A percentile compares a stretch with the other conserved stretches of the same genome.
Evolutionary conservation across 208 protist species (phyloP).

Genomic region (Acanthamoeba lenticulata): DNA sequence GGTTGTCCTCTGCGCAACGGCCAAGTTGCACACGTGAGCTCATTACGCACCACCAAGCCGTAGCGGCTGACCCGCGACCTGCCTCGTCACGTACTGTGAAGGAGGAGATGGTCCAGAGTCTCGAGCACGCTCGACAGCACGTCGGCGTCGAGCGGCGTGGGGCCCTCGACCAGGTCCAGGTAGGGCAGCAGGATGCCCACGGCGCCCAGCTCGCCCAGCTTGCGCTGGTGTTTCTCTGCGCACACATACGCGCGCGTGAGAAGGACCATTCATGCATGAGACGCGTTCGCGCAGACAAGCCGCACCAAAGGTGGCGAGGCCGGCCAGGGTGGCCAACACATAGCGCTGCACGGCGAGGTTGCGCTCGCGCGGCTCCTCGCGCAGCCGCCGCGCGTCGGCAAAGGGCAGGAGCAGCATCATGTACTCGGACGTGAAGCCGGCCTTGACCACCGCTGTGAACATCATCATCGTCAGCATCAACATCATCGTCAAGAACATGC

Average conservation of each 20-base stretch:
- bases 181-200: not conserved
- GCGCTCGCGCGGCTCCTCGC: not conserved
- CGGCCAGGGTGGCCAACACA: not conserved
- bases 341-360: not conserved
- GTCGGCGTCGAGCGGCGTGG: not conserved
- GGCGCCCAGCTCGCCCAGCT: not conserved
- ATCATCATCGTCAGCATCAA: not conserved
- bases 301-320: not conserved
- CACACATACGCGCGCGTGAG: not conserved
- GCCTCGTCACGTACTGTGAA: not conserved
- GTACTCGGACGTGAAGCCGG: not conserved
- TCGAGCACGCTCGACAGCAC: constrained; percentile 13
- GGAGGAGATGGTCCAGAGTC: not conserved
- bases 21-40: no score
- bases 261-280: not conserved
- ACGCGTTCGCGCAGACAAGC: no score
- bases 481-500: no score
- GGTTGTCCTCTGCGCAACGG: not conserved
- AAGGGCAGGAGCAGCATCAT: not conserved
- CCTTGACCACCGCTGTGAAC: not conserved
- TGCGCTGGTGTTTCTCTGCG: not conserved
- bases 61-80: no score
- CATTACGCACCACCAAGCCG: no score
- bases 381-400: not conserved
- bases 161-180: not conserved